Conservation (phyloP, 306 rosid genomes). For the Acacia crassicarpa region DNA sequence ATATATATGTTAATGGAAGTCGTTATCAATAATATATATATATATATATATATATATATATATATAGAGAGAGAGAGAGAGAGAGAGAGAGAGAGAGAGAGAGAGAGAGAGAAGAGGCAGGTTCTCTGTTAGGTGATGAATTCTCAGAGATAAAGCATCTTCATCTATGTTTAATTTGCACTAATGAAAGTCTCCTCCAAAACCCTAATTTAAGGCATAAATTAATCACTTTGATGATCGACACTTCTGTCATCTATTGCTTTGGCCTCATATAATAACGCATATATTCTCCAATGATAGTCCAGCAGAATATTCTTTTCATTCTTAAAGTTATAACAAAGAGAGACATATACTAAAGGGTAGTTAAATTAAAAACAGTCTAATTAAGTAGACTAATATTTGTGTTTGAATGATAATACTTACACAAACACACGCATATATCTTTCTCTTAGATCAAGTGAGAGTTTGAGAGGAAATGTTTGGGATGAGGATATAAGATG, state of each 20-base stretch:
- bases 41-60: neutral
- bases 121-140: constrained; percentile 71
- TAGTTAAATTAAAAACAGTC: no score
- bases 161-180: constrained; percentile 29
- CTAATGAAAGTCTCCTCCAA: constrained; percentile 30
- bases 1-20: constrained; percentile 49
- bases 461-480: neutral
- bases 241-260: constrained; percentile 2
- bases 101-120: constrained; percentile 11
- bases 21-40: constrained; percentile 51
- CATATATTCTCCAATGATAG: neutral
- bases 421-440: no score
- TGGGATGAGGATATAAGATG: neutral
- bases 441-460: no score
- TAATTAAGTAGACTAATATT: neutral
- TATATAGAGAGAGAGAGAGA: no score
- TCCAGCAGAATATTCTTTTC: neutral
- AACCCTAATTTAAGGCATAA: constrained; percentile 42
- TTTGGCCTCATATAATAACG: neutral
- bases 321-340: neutral
- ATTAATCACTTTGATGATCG: constrained; percentile 23
- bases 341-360: no score
- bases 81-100: no score
- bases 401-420: neutral
- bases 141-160: constrained; percentile 47